Conservation (phyloP, 345 rosid genomes). For the Eucalyptus viminalis region DNA sequence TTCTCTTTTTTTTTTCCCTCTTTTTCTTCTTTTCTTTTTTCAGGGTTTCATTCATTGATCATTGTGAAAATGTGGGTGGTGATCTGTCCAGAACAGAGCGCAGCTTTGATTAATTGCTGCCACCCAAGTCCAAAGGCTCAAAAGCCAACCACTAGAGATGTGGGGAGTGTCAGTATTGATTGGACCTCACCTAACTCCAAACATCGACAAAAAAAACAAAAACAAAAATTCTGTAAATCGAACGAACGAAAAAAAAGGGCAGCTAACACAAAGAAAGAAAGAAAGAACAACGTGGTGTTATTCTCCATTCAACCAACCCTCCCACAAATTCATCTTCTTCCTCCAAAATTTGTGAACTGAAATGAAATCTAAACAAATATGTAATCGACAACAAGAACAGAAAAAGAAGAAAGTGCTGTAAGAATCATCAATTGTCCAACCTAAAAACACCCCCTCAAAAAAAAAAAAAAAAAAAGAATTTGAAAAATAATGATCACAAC, state of each 20-base stretch:
- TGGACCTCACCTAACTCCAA: not conserved
- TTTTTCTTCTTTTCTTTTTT: not conserved
- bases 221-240: not conserved
- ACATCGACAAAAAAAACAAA: not conserved
- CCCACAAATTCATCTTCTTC: not conserved
- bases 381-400: not conserved
- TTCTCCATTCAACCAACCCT: not conserved
- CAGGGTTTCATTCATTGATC: not conserved
- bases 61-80: not conserved
- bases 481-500: not conserved
- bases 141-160: not conserved
- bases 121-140: not conserved
- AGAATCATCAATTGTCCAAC: not conserved
- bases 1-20: not conserved
- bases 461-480: not conserved
- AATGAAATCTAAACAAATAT: not conserved
- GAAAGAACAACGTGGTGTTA: not conserved
- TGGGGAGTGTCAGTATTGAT: not conserved
- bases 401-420: not conserved
- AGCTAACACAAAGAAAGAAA: not conserved
- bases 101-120: not conserved
- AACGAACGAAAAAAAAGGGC: not conserved
- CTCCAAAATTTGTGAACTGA: not conserved
- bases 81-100: not conserved
- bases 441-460: not conserved